A percentile compares a stretch with the other conserved stretches of the same genome.
These are phyloP conservation scores for Takakia lepidozioides DNA, from an alignment of 225 moss, liverwort and hornwort species.

Conservation along the genomic window DNA sequence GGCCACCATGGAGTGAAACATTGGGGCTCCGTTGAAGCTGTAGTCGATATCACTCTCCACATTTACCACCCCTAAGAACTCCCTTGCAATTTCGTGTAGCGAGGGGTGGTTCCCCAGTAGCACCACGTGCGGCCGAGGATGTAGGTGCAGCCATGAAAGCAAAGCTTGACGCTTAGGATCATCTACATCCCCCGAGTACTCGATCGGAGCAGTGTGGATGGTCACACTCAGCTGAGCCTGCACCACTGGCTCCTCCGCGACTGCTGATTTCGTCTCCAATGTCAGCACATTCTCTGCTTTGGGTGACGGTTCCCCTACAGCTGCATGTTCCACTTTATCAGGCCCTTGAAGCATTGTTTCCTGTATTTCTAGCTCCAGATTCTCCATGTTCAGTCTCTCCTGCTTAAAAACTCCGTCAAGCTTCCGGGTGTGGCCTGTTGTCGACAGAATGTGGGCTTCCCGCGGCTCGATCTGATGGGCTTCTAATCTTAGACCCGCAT, in stretches of 20 bases:
- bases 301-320: slow-evolving; percentile 48
- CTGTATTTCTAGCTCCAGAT: slow-evolving; percentile 1
- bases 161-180: slow-evolving; percentile 49
- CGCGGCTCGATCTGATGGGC: no score
- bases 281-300: slow-evolving; percentile 38
- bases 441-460: no score
- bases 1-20: slow-evolving; percentile 58
- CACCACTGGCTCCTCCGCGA: slow-evolving; percentile 30
- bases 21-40: slow-evolving; percentile 39
- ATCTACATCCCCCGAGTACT: slow-evolving; percentile 25
- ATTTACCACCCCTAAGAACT: slow-evolving; percentile 42
- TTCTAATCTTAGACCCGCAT: slow-evolving; percentile 20
- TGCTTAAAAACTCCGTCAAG: slow-evolving; percentile 19
- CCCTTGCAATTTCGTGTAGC: slow-evolving; percentile 28
- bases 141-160: slow-evolving; percentile 56
- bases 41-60: slow-evolving; percentile 56
- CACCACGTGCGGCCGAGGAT: slow-evolving; percentile 42
- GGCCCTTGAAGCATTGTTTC: slow-evolving; percentile 27
- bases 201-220: slow-evolving; percentile 40
- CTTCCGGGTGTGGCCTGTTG: no score
- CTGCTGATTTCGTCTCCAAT: slow-evolving; percentile 27
- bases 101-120: slow-evolving; percentile 55
- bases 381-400: slow-evolving; percentile 6
- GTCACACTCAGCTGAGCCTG: slow-evolving; percentile 44
- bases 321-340: slow-evolving; percentile 24